Conservation (phyloP, 2,329 filamentous ascomycete species). For the Neonectria coccinea region DNA sequence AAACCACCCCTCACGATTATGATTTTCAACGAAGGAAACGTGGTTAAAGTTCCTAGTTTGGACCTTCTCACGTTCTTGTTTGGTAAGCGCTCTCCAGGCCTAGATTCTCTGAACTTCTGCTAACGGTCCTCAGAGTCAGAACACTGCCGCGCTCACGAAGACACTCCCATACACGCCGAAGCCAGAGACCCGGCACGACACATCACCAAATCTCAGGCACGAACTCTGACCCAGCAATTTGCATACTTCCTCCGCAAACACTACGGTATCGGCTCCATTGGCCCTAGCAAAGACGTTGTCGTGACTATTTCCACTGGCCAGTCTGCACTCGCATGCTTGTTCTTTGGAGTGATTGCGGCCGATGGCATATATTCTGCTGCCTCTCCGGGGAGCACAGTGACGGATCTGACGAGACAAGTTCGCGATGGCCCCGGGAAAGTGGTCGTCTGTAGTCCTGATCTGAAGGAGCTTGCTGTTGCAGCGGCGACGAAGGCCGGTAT, state of each 20-base stretch:
- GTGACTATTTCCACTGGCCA: constrained; percentile 69
- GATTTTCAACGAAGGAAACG: constrained; percentile 53
- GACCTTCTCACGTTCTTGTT: constrained; percentile 59
- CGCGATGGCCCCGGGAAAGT: constrained; percentile 53
- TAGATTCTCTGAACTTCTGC: not conserved
- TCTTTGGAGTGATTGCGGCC: constrained; percentile 68
- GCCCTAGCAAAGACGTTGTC: constrained; percentile 64
- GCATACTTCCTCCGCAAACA: constrained; percentile 65
- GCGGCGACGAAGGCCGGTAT: constrained; percentile 62
- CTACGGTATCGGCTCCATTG: constrained; percentile 63
- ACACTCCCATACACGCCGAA: constrained; percentile 67
- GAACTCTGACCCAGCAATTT: constrained; percentile 61
- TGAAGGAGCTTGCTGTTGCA: constrained; percentile 58
- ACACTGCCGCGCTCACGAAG: constrained; percentile 52
- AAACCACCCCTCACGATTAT: constrained; percentile 29
- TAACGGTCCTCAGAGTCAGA: constrained; percentile 50
- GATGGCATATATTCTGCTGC: constrained; percentile 70
- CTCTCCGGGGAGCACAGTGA: constrained; percentile 60
- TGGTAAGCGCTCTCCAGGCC: constrained; percentile 45
- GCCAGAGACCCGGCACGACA: constrained; percentile 65
- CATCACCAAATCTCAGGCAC: constrained; percentile 65
- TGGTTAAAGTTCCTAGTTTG: constrained; percentile 51
- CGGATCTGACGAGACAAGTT: constrained; percentile 63
- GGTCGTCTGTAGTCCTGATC: constrained; percentile 61
- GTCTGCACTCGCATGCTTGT: constrained; percentile 63